These are phyloP conservation scores for Leptographium radiaticola DNA, from an alignment of 2,329 filamentous ascomycete genomes.

Conservation along the genomic window DNA sequence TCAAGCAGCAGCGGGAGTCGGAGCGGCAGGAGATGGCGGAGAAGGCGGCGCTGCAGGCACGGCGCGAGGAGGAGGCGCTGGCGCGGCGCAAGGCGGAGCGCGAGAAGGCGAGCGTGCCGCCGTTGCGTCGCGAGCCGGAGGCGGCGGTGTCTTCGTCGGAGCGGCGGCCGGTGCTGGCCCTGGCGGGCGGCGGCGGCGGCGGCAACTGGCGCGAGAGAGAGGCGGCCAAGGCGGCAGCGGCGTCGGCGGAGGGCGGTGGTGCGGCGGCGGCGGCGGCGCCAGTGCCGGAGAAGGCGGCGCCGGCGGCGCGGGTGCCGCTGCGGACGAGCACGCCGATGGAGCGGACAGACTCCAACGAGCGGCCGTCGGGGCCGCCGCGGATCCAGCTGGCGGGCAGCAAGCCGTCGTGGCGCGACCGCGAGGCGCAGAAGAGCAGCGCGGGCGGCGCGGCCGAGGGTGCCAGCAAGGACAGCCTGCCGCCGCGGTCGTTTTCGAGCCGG, in stretches of 20 bases:
- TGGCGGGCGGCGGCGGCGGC: constrained; percentile 31
- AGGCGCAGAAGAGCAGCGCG: constrained; percentile 32
- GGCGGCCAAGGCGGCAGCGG: constrained; percentile 25
- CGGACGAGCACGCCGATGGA: constrained; percentile 21
- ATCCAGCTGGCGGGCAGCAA: constrained; percentile 40
- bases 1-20: constrained; percentile 52
- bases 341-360: constrained; percentile 24
- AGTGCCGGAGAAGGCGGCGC: not conserved
- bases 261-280: constrained; percentile 16
- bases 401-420: constrained; percentile 47
- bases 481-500: constrained; percentile 22
- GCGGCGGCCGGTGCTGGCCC: constrained; percentile 47
- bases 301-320: constrained; percentile 11
- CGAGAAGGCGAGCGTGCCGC: constrained; percentile 25
- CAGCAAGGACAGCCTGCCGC: constrained; percentile 15
- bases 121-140: constrained; percentile 1
- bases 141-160: constrained; percentile 27
- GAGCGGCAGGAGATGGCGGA: constrained; percentile 56
- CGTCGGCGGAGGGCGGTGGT: constrained; percentile 9
- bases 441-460: constrained; percentile 2
- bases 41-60: constrained; percentile 56
- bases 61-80: constrained; percentile 80
- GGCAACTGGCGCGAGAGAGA: constrained; percentile 63
- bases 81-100: constrained; percentile 58
- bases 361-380: constrained; percentile 33